Percentiles rank a stretch among this genome's conserved stretches.
phyloP scores from a whole-genome alignment of 108 stramenopile genomes.

The Cyclotella sp. region DNA sequence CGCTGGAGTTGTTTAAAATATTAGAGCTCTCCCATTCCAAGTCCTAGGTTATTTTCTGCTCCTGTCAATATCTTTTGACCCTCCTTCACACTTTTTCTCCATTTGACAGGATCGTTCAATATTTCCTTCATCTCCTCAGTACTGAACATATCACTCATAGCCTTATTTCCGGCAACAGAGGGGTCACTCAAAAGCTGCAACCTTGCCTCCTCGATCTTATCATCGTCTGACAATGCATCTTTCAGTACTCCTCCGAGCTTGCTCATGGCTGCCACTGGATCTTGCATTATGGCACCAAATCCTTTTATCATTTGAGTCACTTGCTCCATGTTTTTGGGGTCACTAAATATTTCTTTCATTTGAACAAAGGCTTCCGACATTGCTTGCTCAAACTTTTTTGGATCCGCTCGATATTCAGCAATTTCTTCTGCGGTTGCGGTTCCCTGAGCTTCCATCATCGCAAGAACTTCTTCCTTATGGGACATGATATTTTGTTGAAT shows the following conservation, averaged over 20 bases:
- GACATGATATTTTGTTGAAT: constrained; percentile 58
- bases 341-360: constrained; percentile 72
- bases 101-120: constrained; percentile 75
- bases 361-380: constrained; percentile 79
- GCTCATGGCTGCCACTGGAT: constrained; percentile 62
- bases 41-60: constrained; percentile 16
- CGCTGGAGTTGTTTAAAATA: background rate
- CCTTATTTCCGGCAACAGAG: constrained; percentile 56
- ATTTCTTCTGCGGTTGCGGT: constrained; percentile 67
- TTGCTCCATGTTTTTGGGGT: constrained; percentile 64
- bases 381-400: constrained; percentile 76
- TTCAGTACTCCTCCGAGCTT: constrained; percentile 58
- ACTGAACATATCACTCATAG: constrained; percentile 58
- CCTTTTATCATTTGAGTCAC: constrained; percentile 75
- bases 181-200: constrained; percentile 67
- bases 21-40: constrained; percentile 59
- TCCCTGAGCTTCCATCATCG: constrained; percentile 69
- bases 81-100: constrained; percentile 78
- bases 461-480: constrained; percentile 73
- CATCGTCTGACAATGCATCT: constrained; percentile 59
- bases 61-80: constrained; percentile 56
- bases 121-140: constrained; percentile 74
- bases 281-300: constrained; percentile 60
- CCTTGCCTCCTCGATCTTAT: constrained; percentile 85
- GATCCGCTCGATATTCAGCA: constrained; percentile 74